These are phyloP conservation scores for Colletotrichum destructivum DNA, from an alignment of 2,329 filamentous ascomycete species.

Conservation along the genomic window DNA sequence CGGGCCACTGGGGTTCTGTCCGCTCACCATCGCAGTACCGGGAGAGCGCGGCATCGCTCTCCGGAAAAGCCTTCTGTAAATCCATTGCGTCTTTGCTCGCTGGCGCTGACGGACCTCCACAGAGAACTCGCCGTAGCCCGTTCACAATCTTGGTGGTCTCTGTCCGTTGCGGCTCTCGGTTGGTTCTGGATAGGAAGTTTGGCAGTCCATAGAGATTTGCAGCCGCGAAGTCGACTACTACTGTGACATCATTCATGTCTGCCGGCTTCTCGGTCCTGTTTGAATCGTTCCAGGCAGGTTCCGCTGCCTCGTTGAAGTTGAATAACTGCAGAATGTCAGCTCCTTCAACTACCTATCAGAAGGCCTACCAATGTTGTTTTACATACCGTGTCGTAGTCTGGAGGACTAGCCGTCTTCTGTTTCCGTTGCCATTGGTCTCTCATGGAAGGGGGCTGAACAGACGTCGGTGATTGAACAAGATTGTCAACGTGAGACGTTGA, in stretches of 20 bases:
- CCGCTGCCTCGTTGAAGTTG: conserved; percentile 2
- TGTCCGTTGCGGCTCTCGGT: conserved; percentile 3
- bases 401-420: conserved; percentile 21
- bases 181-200: conserved; percentile 1
- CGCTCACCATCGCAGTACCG: conserved; percentile 30
- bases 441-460: background rate
- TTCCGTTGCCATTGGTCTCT: background rate
- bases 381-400: conserved; percentile 29
- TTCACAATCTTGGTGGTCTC: conserved; percentile 32
- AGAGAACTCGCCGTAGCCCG: conserved; percentile 24
- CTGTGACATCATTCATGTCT: background rate
- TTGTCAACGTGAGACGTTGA: background rate
- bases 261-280: background rate
- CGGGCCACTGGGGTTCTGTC: background rate
- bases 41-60: conserved; percentile 9
- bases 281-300: background rate
- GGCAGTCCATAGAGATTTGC: conserved; percentile 30
- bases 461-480: background rate
- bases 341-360: too few species aligned
- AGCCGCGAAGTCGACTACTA: conserved; percentile 27
- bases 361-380: too few species aligned
- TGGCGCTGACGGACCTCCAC: background rate
- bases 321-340: background rate
- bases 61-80: background rate
- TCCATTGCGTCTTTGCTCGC: background rate